A percentile compares a stretch with the other conserved stretches of the same genome.
Conservation (phyloP, 768 basidiomycete species). For the Gelatoporia subvermispora region DNA sequence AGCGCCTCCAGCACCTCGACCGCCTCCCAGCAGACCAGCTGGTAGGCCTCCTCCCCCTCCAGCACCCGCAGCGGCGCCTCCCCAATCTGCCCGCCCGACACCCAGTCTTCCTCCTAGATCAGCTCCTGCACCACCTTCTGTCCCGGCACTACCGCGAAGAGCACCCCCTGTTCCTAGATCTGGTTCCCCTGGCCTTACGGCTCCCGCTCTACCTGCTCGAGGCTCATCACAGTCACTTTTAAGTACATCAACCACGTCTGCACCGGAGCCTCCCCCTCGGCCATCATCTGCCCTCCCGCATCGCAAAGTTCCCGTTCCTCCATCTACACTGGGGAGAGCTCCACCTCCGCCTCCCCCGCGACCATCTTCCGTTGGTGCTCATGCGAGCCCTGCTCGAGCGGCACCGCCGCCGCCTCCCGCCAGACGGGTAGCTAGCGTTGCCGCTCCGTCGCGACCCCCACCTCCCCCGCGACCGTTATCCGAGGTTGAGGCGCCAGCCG, state of each 20-base stretch:
- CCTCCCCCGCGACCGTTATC: constrained; percentile 36
- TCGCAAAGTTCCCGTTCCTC: constrained; percentile 20
- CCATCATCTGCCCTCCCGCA: constrained; percentile 17
- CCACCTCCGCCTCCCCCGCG: constrained; percentile 23
- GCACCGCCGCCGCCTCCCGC: constrained; percentile 41
- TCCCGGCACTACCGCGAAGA: constrained; percentile 32
- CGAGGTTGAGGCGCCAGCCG: constrained; percentile 31
- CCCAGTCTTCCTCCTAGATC: constrained; percentile 13
- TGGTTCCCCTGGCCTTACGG: constrained; percentile 5
- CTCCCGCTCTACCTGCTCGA: constrained; percentile 19
- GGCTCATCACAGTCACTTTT: constrained; percentile 20
- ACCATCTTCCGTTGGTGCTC: constrained; percentile 15
- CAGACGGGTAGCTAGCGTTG: constrained; percentile 18
- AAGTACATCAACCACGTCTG: constrained; percentile 9
- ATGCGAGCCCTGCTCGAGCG: constrained; percentile 23
- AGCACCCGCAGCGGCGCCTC: constrained; percentile 26
- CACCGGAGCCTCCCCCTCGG: constrained; percentile 20
- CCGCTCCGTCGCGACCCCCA: constrained; percentile 23
- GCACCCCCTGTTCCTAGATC: constrained; percentile 20
- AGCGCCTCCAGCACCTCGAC: constrained; percentile 23
- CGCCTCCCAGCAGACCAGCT: constrained; percentile 29
- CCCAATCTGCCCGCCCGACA: constrained; percentile 25
- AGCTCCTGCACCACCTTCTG: constrained; percentile 17
- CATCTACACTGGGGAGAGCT: constrained; percentile 22
- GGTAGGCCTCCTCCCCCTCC: constrained; percentile 23